Conservation (phyloP, 805 yeast genomes). For the Lipomyces orientalis region DNA sequence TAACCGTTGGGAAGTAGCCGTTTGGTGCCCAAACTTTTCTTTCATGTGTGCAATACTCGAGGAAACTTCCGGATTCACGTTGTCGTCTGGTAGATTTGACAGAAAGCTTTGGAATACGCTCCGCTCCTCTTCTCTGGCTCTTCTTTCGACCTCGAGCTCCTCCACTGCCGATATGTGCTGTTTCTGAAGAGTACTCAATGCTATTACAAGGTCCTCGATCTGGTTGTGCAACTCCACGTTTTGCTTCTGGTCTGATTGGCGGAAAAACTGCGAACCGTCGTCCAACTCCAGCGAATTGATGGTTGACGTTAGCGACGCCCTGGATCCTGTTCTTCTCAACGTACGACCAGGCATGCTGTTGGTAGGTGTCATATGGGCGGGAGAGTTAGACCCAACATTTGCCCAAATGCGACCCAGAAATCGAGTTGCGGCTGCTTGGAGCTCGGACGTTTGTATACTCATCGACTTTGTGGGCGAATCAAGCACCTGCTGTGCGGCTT, state of each 20-base stretch:
- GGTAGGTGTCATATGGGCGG: conserved; percentile 7
- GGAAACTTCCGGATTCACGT: background rate
- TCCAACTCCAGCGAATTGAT: conserved; percentile 15
- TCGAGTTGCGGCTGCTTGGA: conserved; percentile 33
- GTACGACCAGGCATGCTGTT: conserved; percentile 3
- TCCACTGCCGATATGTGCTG: conserved; percentile 34
- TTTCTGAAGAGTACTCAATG: conserved; percentile 33
- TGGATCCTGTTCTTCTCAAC: conserved; percentile 17
- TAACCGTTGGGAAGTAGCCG: conserved; percentile 15
- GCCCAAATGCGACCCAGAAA: conserved; percentile 35
- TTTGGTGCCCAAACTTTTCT: conserved; percentile 15
- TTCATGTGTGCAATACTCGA: background rate
- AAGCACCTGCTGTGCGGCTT: background rate
- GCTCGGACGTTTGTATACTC: conserved; percentile 26
- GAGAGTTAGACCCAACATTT: conserved; percentile 3
- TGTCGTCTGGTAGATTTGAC: background rate
- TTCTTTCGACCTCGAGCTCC: conserved; percentile 35
- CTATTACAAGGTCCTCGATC: conserved; percentile 36
- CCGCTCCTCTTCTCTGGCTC: conserved; percentile 34
- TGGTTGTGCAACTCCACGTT: conserved; percentile 30
- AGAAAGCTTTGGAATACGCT: conserved; percentile 18
- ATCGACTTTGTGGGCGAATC: conserved; percentile 19
- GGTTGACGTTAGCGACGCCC: conserved; percentile 22
- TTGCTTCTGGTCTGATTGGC: conserved; percentile 4
- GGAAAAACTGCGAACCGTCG: conserved; percentile 9